Evolutionary conservation across 1,284 basidiomycete genomes (phyloP), one percentile per base, ranked within the genome.

Genomic region (Porogramme epimiltina): DNA sequence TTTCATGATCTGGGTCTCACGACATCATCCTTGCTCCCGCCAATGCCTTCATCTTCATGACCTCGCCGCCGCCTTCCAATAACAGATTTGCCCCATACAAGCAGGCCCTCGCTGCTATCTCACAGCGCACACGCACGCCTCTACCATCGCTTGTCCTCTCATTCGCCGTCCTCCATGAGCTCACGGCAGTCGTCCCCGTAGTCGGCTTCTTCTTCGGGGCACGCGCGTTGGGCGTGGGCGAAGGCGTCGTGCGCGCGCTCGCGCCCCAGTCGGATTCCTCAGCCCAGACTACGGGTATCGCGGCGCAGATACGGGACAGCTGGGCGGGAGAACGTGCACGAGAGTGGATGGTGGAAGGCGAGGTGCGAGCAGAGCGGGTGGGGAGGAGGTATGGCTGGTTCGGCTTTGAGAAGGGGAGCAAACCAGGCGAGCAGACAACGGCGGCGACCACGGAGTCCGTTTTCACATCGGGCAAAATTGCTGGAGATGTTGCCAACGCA

Each of bases 131-230:
- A 13, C 81, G 87, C 16, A 77, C 87, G 1, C 88, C 92, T 6
- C 69, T 95, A 0, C 79, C 91, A 0, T 91, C 91, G 2, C 79
- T 97, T 45, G 68, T 87, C 3, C 61, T 90, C 33, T 91, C 93
- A 1, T 96, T 97, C 64, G 82, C 83, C 2, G 72, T 95, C 45
- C 76, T 98, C 8, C 95, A 97, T 67, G 95, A 98, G 68, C 62
- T 93, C 15, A 95, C 93, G 0, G 93, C 94, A 0, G 65, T 96
- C 49, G 73, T 87, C 0, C 93, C 94, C 1, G 74, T 96, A 25
- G 76, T 88, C 3, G 77, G 83, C 20, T 67, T 93, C 37, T 97
- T 95, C 68, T 92, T 85, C 61, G 72, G 79, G 0, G 84, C 93
- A 15, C 76, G 85, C 16, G 69, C 79, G 2, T 60, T 91, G 0